Base-by-base conservation (phyloP, 164 flowering plant species). In the Magnolia sinica region DNA sequence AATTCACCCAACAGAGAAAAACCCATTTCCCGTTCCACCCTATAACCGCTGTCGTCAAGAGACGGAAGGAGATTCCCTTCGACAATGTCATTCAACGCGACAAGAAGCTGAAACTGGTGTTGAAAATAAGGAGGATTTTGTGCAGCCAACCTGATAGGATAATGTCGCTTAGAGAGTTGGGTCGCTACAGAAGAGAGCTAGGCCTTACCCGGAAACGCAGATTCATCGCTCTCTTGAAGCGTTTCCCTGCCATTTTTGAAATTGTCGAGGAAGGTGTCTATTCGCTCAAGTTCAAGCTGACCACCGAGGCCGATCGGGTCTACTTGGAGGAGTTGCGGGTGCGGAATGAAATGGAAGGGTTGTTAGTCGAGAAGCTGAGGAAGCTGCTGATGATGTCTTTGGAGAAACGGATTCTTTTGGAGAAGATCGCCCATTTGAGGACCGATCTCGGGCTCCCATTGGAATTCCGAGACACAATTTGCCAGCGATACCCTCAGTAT, bases 331-430 rank as follows among this genome's bases (percentile, higher is more conserved):
- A 96, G 79, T 52, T 94, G 89, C 88, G 79, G 81, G 75, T 87
- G 75, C 87, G 88, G 84, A 91, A 89, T 83, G 91, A 88, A 77
- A 94, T 92, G 96, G 97, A 94, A 76, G 94, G 78, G 19, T 72
- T 87, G 78, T 70, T 90, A 80, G 95, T 91, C 72, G 51, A 82
- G 65, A 96, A 92, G 83, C 76, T 96, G 83, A 87, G 94, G 87
- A 96, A 94, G 77, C 79, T 96, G 84, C 78, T 96, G 87, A 94
- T 96, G 99, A 94, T 94, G 98, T 92, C 98, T 0, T 67, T 88
- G 73, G 95, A 94, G 50, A 94, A 93, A 86, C 81, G 94, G 76
- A 89, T 96, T 81, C 83, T 91, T 31, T 76, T 92, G 81, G 93
- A 91, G 82, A 96, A 94, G 81, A 89, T 96, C 74, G 89, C 91